Base-by-base conservation (phyloP, 2,329 filamentous ascomycete species). In the Curvularia spicifera region DNA sequence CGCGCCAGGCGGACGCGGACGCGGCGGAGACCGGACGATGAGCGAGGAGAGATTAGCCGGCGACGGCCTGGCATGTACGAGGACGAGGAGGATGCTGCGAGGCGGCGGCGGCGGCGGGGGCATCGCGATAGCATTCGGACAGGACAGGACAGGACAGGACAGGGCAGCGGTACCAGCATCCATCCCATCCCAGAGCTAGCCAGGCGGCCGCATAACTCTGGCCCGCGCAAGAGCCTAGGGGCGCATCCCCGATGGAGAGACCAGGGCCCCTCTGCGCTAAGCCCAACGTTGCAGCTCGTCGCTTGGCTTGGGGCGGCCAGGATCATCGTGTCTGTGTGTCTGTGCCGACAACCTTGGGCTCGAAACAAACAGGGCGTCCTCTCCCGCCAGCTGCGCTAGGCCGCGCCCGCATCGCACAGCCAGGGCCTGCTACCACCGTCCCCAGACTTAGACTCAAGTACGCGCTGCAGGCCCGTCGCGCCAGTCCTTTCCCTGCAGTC, bases 401-500 rank as follows among this genome's bases (percentile, higher is more conserved):
- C 72, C 73, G 71, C 70, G 57, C 66, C 62, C 68, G 68, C 70
- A 69, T 64, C 66, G 70, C 71, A 70, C 70, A 70, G 69, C 71
- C 67, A 70, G 69, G 69, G 66, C 67, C 62, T 66, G 45, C 39
- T 69, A 70, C 61, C 65, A 65, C 60, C 64, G 63, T 66, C 68
- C 69, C 70, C 60, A 68, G 65, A 64, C 66, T 66, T 64, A 57
- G 65, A 69, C 65, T 75, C 71, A 75, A 74, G 73, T 76, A 75
- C 69, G 67, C 69, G 66, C 71, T 70, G 68, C 70, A 69, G 67
- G 65, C 67, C 66, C 67, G 63, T 63, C 61, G 66, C 68, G 68
- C 60, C 68, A 71, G 67, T 65, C 63, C 59, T 66, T 67, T 18
- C 70, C 70, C 72, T 74, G 72, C 72, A 72, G 66, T 64, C 61